Evolutionary conservation across 495 filamentous ascomycete genomes (phyloP), one percentile per base, ranked within the genome.

Genomic region (Neurospora cerealis): DNA sequence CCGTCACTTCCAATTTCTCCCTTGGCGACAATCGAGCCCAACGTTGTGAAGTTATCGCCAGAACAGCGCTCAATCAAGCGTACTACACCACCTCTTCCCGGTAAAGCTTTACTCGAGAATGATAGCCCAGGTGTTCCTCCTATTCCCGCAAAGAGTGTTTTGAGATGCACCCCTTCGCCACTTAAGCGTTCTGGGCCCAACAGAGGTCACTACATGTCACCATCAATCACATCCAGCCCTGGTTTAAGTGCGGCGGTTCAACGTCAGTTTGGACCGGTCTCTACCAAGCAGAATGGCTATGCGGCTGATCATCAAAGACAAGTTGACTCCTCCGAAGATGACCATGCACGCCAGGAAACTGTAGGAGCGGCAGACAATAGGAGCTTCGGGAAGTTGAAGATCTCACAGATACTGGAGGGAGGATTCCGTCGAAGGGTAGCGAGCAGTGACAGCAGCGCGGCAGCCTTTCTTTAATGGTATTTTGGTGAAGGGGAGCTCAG

Each of bases 191-290:
- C 72, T 69, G 37, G 77, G 38, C 38, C 60, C 2, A 69, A 46
- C 28, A 69, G 42, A 3, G 54, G 71, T 2, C 42, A 66, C n/a
- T 71, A 74, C 6, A 39, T 69, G 36, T 37, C 74, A 7, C 72
- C 74, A 4, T 80, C 79, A 5, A 74, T 79, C 24, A 54, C 73
- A n/a, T 81, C 80, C 71, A 77, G 81, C 75, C 81, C 85, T 44
- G 73, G 83, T 72, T 72, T 83, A 73, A 75, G 80, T 66, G 72
- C 81, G 73, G 70, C 80, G 71, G 77, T 82, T 70, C 71, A 81
- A 73, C 75, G 77, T 76, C 75, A 85, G 77, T 79, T 80, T 79
- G 76, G 84, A 73, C 38, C 71, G 0, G 74, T 76, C 10, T 42
- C 15, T 66, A 34, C 7, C 28, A 66, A 36, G 28, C 54, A 32